Conservation (phyloP, 139 green algal genomes). For the Spirogloea muscicola region DNA sequence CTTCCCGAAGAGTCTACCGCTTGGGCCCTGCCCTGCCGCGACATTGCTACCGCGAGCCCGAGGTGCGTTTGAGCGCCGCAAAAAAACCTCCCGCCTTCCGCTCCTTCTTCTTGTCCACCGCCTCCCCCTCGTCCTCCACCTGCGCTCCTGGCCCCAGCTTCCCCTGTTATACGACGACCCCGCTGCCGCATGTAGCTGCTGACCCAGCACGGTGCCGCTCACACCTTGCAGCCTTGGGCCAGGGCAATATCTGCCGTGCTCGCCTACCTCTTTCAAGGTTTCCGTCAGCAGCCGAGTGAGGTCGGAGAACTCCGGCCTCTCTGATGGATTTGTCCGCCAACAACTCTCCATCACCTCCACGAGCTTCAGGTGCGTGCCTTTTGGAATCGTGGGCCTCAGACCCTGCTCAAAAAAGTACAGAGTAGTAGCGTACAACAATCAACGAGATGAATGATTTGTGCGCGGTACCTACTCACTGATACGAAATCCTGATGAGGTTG, state of each 20-base stretch:
- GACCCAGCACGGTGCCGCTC: not conserved
- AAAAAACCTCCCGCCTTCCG: slow-evolving; percentile 34
- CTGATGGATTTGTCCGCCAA: slow-evolving; percentile 31
- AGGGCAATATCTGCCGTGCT: not conserved
- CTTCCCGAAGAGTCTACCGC: not conserved
- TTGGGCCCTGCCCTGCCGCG: not conserved
- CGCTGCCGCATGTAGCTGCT: not conserved
- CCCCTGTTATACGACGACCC: not conserved
- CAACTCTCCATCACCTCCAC: slow-evolving; percentile 37
- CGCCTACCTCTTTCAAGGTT: slow-evolving; percentile 33
- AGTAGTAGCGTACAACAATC: slow-evolving; percentile 19
- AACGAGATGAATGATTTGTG: not conserved
- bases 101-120: slow-evolving; percentile 22
- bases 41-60: no score
- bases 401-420: slow-evolving; percentile 66
- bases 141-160: slow-evolving; percentile 3
- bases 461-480: not conserved
- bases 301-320: slow-evolving; percentile 48
- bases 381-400: slow-evolving; percentile 39
- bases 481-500: not conserved
- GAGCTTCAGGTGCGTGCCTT: slow-evolving; percentile 17
- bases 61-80: slow-evolving; percentile 22
- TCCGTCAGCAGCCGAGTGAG: slow-evolving; percentile 28
- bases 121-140: slow-evolving; percentile 41
- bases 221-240: not conserved